Evolutionary conservation across 352 stramenopile genomes (phyloP).

Genomic region (Phytophthora citricola): DNA sequence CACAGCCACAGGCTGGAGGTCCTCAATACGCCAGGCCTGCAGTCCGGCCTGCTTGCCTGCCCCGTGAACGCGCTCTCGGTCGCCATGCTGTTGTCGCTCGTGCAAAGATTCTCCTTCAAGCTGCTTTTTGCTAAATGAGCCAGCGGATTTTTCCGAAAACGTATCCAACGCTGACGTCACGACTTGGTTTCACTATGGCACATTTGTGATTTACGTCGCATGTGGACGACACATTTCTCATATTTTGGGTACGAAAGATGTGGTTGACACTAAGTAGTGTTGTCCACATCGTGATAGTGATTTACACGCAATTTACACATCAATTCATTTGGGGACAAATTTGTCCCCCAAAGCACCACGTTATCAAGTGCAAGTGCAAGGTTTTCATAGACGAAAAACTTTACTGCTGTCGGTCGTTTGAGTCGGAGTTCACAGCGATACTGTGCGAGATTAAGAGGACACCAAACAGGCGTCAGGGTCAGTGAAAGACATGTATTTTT

Average conservation of each 20-base stretch:
- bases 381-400: too few relatives aligned
- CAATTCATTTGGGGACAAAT: not conserved
- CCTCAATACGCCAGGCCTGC: constrained; percentile 88
- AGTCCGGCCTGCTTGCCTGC: constrained; percentile 73
- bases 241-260: constrained; percentile 12
- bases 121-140: constrained; percentile 36
- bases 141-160: constrained; percentile 20
- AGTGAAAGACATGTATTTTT: too few relatives aligned
- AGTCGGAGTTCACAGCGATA: not conserved
- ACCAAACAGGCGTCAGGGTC: too few relatives aligned
- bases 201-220: constrained; percentile 31
- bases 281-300: not conserved
- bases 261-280: constrained; percentile 5
- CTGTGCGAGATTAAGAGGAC: not conserved
- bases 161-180: constrained; percentile 20
- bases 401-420: not conserved
- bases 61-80: constrained; percentile 63
- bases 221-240: constrained; percentile 13
- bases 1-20: constrained; percentile 73
- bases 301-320: not conserved
- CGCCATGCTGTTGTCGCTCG: constrained; percentile 48
- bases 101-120: constrained; percentile 31
- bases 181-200: constrained; percentile 22
- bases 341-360: not conserved
- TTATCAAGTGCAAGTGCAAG: constrained; percentile 1